A percentile compares a stretch with the other conserved stretches of the same genome.
These are phyloP conservation scores for Acrodontium crateriforme DNA, from an alignment of 2,329 filamentous ascomycete genomes.

Conservation along the genomic window DNA sequence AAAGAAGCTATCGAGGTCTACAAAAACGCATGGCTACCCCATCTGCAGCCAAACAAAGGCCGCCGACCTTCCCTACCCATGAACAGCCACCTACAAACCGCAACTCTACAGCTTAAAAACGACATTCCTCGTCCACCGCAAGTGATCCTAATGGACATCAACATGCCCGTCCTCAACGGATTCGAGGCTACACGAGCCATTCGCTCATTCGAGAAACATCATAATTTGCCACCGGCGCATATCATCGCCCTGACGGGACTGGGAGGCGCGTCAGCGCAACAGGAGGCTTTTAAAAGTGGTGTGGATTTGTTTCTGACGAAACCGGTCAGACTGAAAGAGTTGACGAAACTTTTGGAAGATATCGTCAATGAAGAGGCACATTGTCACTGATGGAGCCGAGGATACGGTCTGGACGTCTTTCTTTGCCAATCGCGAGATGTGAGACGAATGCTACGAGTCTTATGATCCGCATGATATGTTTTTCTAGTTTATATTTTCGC, in stretches of 20 bases:
- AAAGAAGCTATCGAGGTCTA: conserved; percentile 35
- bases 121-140: neutral
- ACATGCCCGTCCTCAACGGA: conserved; percentile 21
- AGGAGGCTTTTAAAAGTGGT: conserved; percentile 17
- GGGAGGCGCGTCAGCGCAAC: conserved; percentile 16
- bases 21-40: conserved; percentile 11
- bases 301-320: conserved; percentile 21
- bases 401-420: no score
- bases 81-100: conserved; percentile 1
- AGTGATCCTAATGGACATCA: conserved; percentile 36
- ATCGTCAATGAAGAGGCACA: no score
- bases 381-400: no score
- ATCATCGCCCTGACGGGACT: conserved; percentile 22
- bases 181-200: conserved; percentile 22
- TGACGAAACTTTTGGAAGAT: conserved; percentile 26
- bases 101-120: conserved; percentile 1
- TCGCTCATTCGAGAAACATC: conserved; percentile 16
- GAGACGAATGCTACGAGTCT: no score
- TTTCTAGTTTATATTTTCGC: no score
- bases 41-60: no score
- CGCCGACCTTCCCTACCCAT: conserved; percentile 13
- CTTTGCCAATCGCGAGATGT: no score
- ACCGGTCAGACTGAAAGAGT: conserved; percentile 24
- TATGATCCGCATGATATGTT: no score
- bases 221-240: conserved; percentile 10